These are phyloP conservation scores for Pluteus cervinus DNA, from an alignment of 768 basidiomycete species.

Conservation along the genomic window DNA sequence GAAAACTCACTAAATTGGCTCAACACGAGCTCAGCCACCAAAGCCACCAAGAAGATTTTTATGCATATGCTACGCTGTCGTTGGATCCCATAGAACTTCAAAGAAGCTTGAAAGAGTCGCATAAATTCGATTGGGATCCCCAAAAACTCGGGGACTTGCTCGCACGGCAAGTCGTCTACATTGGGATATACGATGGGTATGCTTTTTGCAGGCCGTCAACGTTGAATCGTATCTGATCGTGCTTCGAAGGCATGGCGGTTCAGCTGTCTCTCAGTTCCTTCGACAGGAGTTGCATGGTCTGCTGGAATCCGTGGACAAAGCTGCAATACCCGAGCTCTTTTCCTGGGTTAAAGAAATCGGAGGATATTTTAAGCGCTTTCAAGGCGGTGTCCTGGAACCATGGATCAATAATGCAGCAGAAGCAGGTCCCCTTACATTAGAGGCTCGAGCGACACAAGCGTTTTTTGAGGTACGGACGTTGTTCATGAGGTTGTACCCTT, in stretches of 20 bases:
- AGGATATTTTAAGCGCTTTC: conserved; percentile 89
- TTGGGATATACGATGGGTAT: conserved; percentile 91
- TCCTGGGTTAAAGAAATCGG: conserved; percentile 74
- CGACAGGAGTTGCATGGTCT: conserved; percentile 81
- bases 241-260: conserved; percentile 77
- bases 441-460: conserved; percentile 79
- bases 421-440: conserved; percentile 54
- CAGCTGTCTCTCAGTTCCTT: conserved; percentile 82
- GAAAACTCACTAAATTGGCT: neutral
- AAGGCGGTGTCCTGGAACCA: conserved; percentile 69
- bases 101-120: conserved; percentile 52
- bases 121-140: conserved; percentile 72
- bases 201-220: conserved; percentile 12
- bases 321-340: conserved; percentile 68
- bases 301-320: conserved; percentile 73
- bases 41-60: conserved; percentile 90
- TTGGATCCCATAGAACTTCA: conserved; percentile 72
- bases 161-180: conserved; percentile 73
- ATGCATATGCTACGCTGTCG: conserved; percentile 69
- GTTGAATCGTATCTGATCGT: conserved; percentile 5
- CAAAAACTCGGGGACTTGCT: conserved; percentile 43
- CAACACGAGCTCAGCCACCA: conserved; percentile 8
- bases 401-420: conserved; percentile 44
- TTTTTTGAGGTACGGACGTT: conserved; percentile 65
- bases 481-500: conserved; percentile 13